Evolutionary conservation across 345 rosid genomes (phyloP).

Genomic region (Salix purpurea): DNA sequence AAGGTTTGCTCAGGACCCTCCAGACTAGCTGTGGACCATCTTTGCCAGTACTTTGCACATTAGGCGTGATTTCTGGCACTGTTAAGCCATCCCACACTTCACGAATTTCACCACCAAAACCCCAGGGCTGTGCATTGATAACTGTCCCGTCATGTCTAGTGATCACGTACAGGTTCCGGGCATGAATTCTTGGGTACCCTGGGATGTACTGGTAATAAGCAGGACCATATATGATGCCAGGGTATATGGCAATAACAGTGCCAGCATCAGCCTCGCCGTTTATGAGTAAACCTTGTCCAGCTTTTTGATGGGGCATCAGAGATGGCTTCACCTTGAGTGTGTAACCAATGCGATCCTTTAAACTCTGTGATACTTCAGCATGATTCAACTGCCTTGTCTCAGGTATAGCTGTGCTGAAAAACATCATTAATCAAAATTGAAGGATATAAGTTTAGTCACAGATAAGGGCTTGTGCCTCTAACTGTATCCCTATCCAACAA

Average conservation of each 20-base stretch:
- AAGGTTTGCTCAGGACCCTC: conserved; percentile 73
- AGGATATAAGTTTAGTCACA: conserved; percentile 1
- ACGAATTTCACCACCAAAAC: conserved; percentile 62
- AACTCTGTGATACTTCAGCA: conserved; percentile 47
- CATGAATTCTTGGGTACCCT: conserved; percentile 70
- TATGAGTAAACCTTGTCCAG: conserved; percentile 70
- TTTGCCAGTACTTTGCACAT: conserved; percentile 19
- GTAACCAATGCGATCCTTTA: conserved; percentile 68
- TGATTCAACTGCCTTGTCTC: conserved; percentile 57
- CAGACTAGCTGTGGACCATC: conserved; percentile 54
- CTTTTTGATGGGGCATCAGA: conserved; percentile 60
- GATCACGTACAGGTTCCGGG: conserved; percentile 62
- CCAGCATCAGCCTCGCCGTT: conserved; percentile 77
- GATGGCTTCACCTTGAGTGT: conserved; percentile 61
- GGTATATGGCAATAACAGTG: conserved; percentile 74
- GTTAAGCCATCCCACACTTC: conserved; percentile 53
- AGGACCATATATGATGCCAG: conserved; percentile 72
- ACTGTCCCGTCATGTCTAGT: conserved; percentile 76
- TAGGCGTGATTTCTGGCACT: conserved; percentile 27
- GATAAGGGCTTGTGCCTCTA: not conserved
- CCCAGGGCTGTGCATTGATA: conserved; percentile 88
- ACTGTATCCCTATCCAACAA: not conserved
- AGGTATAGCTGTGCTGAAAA: conserved; percentile 69
- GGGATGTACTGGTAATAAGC: conserved; percentile 74
- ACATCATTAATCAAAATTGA: conserved; percentile 35